These are phyloP conservation scores for Phaeomoniella chlamydospora DNA, from an alignment of 2,329 filamentous ascomycete genomes.

Conservation along the genomic window DNA sequence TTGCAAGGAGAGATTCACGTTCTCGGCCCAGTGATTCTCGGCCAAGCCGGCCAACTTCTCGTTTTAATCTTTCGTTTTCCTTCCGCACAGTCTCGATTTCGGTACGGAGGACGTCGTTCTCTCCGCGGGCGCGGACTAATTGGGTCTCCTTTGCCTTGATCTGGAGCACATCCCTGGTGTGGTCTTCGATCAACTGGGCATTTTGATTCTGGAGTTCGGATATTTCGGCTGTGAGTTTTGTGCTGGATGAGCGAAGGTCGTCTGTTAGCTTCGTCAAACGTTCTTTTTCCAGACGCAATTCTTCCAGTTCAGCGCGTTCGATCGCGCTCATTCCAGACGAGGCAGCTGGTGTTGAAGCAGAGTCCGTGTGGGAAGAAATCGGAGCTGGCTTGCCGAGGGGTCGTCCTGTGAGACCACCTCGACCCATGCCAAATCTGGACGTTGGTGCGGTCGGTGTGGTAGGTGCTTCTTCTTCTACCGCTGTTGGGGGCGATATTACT, in stretches of 20 bases:
- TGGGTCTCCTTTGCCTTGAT: constrained; percentile 99
- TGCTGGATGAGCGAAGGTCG: constrained; percentile 67
- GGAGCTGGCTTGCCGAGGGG: constrained; percentile 64
- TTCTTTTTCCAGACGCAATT: constrained; percentile 73
- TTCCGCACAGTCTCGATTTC: constrained; percentile 70
- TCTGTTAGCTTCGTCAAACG: constrained; percentile 60
- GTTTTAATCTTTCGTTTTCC: constrained; percentile 87
- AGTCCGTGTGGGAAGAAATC: constrained; percentile 27
- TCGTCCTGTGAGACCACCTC: constrained; percentile 67
- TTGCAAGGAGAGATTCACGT: constrained; percentile 23
- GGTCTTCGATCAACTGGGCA: constrained; percentile 89
- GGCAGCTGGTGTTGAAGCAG: constrained; percentile 34
- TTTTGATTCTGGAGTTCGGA: constrained; percentile 95
- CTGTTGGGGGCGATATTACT: constrained; percentile 26
- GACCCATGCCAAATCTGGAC: constrained; percentile 52
- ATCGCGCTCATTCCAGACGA: constrained; percentile 55
- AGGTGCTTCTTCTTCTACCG: constrained; percentile 24
- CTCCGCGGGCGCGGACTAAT: constrained; percentile 76
- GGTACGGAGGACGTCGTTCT: constrained; percentile 78
- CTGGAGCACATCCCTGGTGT: constrained; percentile 84
- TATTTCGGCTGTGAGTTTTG: constrained; percentile 71
- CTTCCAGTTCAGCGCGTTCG: constrained; percentile 87
- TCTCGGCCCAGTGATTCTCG: constrained; percentile 22
- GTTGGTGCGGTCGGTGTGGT: constrained; percentile 29
- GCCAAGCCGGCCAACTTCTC: constrained; percentile 50